Conservation (phyloP, 2,329 filamentous ascomycete species). For the Colletotrichum incanum region DNA sequence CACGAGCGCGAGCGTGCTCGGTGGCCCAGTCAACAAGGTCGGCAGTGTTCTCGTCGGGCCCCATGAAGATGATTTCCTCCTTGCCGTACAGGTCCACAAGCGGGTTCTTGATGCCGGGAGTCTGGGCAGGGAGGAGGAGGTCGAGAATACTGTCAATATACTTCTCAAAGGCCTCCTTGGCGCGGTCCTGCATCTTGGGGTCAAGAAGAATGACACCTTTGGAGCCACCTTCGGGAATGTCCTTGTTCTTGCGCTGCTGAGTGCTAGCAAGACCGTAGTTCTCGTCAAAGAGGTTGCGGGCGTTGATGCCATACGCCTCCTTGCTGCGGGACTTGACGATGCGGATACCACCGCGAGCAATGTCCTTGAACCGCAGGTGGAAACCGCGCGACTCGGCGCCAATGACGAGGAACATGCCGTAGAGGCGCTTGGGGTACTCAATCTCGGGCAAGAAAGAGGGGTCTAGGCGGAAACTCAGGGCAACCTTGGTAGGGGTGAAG, state of each 20-base stretch:
- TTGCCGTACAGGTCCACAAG: constrained; percentile 96
- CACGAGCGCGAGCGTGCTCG: constrained; percentile 87
- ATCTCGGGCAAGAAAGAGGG: constrained; percentile 89
- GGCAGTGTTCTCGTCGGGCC: constrained; percentile 98
- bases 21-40: constrained; percentile 99
- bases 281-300: constrained; percentile 96
- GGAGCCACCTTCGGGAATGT: constrained; percentile 97
- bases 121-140: constrained; percentile 88
- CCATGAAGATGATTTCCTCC: constrained; percentile 98
- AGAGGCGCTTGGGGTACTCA: constrained; percentile 94
- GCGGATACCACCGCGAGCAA: constrained; percentile 95
- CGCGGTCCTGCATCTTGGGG: constrained; percentile 93
- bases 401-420: constrained; percentile 99
- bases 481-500: constrained; percentile 96
- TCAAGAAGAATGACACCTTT: constrained; percentile 98
- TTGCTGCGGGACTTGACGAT: constrained; percentile 98
- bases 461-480: constrained; percentile 94
- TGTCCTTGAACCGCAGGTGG: constrained; percentile 97
- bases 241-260: constrained; percentile 99
- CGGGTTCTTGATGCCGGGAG: constrained; percentile 98
- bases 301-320: constrained; percentile 97
- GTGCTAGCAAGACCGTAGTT: constrained; percentile 99
- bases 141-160: constrained; percentile 99
- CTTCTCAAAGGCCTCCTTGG: constrained; percentile 95
- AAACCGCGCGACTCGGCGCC: constrained; percentile 97